These are phyloP conservation scores for Actinidia chinensis DNA, from an alignment of 179 eudicot genomes.

Conservation along the genomic window DNA sequence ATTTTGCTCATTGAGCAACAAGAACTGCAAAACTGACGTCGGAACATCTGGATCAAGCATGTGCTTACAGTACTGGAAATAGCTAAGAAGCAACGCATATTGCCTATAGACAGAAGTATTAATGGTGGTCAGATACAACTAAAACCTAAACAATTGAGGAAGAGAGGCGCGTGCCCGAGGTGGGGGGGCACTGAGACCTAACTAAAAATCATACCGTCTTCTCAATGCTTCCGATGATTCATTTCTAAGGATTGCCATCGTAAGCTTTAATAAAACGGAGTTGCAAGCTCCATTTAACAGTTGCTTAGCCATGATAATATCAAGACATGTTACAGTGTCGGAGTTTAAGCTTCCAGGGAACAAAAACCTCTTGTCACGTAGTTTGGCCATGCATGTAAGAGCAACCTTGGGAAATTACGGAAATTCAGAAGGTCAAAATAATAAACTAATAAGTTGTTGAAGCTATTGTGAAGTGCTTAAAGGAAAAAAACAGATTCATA, in stretches of 20 bases:
- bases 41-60: constrained; percentile 93
- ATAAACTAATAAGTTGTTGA: background rate
- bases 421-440: constrained; percentile 21
- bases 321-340: constrained; percentile 71
- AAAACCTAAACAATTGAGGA: background rate
- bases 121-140: constrained; percentile 18
- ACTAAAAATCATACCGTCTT: constrained; percentile 65
- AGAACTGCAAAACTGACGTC: constrained; percentile 63
- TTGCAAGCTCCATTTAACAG: constrained; percentile 87
- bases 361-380: constrained; percentile 81
- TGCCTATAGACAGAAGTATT: constrained; percentile 56
- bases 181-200: constrained; percentile 8
- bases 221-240: constrained; percentile 91
- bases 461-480: background rate
- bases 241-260: constrained; percentile 71
- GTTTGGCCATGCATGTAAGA: constrained; percentile 91
- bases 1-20: constrained; percentile 66
- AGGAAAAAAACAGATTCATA: constrained; percentile 7
- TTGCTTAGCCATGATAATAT: constrained; percentile 74
- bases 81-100: constrained; percentile 86
- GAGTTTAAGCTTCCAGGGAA: constrained; percentile 64
- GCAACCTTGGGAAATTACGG: constrained; percentile 54
- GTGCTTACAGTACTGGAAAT: constrained; percentile 93
- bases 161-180: too few relatives aligned
- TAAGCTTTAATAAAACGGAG: constrained; percentile 76